Evolutionary conservation across 2,329 filamentous ascomycete genomes (phyloP), one percentile per base, ranked within the genome.

Genomic region (Aureobasidium sp.): DNA sequence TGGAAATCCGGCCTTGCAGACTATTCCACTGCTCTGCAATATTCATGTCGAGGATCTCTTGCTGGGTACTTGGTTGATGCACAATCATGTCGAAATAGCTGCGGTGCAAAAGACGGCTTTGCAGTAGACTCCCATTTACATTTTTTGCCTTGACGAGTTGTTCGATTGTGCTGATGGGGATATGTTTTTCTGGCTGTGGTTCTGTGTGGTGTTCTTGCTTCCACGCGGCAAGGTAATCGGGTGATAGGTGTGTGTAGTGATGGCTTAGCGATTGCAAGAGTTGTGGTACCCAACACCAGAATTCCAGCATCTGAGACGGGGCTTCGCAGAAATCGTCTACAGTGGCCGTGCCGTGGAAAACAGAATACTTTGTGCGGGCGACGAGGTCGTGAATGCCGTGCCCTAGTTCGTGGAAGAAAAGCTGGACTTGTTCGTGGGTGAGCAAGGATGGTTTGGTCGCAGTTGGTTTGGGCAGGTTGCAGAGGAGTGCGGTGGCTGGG

Each of bases 301-400:
- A 40, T 17, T 54, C 50, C 14, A 54, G 24, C 50, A 54, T 54
- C 7, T 54, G 50, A 11, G 29, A 35, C 11, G 37, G 50, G 1
- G 50, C 50, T 42, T 54, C 50, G 14, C 50, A 54, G 17, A 54
- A 54, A 1, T 50, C 47, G 15, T 50, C 47, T 3, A 50, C 47
- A 9, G 29, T 50, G 29, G 47, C 47, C 35, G 49, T 53, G 14
- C 64, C 87, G 68, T 89, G 86, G 77, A 87, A 87, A 61, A 85
- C 81, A 52, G 84, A 79, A 70, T 84, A 88, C 54, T 77, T 81
- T 37, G 82, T 85, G 40, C 83, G 81, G 17, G 81, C 82, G n/a
- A 84, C 78, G 49, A 89, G 75, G 68, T 89, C 85, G n/a, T 63
- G 62, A 2, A 63, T 60, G 0, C 85, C 87, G 69, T 89, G 86